Evolutionary conservation across 2,329 filamentous ascomycete genomes (phyloP).

Genomic region (Penicillium sp.): DNA sequence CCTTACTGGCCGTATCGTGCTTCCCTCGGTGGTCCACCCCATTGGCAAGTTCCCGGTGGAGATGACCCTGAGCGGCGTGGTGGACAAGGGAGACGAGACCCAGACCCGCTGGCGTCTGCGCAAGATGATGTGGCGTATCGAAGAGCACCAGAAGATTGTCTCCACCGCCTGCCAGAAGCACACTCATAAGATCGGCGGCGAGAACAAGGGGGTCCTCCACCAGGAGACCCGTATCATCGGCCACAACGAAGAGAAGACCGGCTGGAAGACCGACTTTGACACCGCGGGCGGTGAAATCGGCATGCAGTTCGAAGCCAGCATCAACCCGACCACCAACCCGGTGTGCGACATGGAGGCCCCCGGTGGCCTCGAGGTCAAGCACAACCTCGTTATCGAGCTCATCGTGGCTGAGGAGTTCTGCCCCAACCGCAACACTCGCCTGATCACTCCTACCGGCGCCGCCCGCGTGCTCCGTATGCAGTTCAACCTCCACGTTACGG

Average conservation of each 20-base stretch:
- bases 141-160: conserved; percentile 78
- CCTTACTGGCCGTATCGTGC: conserved; percentile 79
- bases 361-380: conserved; percentile 74
- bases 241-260: conserved; percentile 74
- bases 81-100: conserved; percentile 65
- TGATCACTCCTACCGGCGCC: conserved; percentile 81
- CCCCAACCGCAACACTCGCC: conserved; percentile 65
- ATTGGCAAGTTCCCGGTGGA: conserved; percentile 76
- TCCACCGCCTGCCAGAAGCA: conserved; percentile 80
- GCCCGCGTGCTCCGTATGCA: conserved; percentile 91
- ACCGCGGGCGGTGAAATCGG: conserved; percentile 71
- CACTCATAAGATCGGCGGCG: conserved; percentile 60
- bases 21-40: conserved; percentile 80
- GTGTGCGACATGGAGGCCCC: conserved; percentile 74
- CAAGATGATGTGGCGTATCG: conserved; percentile 88
- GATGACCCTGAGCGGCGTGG: conserved; percentile 82
- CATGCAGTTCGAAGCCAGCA: conserved; percentile 69
- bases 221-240: conserved; percentile 75
- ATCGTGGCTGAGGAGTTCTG: conserved; percentile 90
- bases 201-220: conserved; percentile 69
- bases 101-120: conserved; percentile 85
- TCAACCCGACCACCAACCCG: conserved; percentile 62
- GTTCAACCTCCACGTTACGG: conserved; percentile 78
- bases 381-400: conserved; percentile 87
- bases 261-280: conserved; percentile 83